A percentile compares a stretch with the other conserved stretches of the same genome.
These are phyloP conservation scores for Polyplosphaeria fusca DNA, from an alignment of 495 filamentous ascomycete species.

Conservation along the genomic window DNA sequence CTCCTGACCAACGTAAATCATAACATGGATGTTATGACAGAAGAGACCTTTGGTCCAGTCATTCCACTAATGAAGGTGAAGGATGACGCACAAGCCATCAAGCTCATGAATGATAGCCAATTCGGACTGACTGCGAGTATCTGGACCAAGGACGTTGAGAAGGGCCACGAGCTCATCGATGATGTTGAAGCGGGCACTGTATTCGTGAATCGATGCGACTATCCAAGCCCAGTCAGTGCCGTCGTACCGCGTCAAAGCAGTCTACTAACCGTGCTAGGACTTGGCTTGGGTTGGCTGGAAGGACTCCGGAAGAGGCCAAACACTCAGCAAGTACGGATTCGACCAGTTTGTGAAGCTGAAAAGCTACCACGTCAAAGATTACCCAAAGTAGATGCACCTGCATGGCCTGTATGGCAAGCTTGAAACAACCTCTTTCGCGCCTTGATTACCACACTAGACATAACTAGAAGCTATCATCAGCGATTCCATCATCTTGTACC, in stretches of 20 bases:
- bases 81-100: constrained; percentile 74
- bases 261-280: constrained; percentile 54
- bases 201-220: constrained; percentile 94
- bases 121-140: constrained; percentile 96
- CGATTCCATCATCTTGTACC: no score
- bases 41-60: constrained; percentile 94
- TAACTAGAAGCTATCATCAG: not conserved
- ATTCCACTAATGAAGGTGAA: constrained; percentile 93
- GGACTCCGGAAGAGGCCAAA: constrained; percentile 86
- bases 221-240: constrained; percentile 77
- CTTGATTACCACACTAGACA: not conserved
- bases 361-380: constrained; percentile 91
- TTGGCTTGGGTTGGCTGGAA: constrained; percentile 99
- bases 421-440: not conserved
- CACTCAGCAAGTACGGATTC: constrained; percentile 84
- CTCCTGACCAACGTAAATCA: constrained; percentile 80
- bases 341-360: constrained; percentile 95
- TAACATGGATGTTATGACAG: constrained; percentile 84
- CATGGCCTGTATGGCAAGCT: constrained; percentile 9
- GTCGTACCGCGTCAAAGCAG: not conserved
- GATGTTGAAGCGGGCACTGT: constrained; percentile 90
- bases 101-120: constrained; percentile 90
- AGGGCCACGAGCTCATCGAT: constrained; percentile 74
- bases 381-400: constrained; percentile 55
- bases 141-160: constrained; percentile 86